Evolutionary conservation across 140 eudicot species (phyloP), one percentile per base, ranked within the genome.

Genomic region (Anethum foeniculum): DNA sequence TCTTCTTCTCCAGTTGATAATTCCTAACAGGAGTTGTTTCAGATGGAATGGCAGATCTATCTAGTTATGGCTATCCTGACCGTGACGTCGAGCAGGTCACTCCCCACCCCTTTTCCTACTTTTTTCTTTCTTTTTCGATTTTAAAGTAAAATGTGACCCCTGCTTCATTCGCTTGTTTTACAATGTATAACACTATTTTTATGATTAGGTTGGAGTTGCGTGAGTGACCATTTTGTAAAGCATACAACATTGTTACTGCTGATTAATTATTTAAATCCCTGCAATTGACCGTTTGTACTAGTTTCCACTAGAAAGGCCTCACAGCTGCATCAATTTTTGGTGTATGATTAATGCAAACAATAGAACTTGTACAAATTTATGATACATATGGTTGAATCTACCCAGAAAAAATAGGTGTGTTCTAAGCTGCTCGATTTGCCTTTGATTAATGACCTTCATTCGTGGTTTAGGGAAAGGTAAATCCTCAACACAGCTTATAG

Each of bases 11-110:
- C 71, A 27, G 71, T 62, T 62, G 36, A 77, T 75, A 77, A 34
- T 76, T 79, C 83, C 86, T 51, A 64, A 80, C 80, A 79, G 74
- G 84, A 75, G 74, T 85, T 76, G 84, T 85, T 87, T 87, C 93
- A 89, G 88, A 93, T 93, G 97, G 96, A 91, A 91, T 94, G 91
- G 91, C 94, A 91, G 94, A 94, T 93, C 96, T 79, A 85, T 87
- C 81, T 91, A 89, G 88, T 86, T 88, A 88, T 85, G 96, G 84
- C 82, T 79, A 82, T 80, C 88, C 84, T 74, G 90, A 88, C 84
- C 97, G 90, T 51, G 90, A 91, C 77, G 78, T 87, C 82, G 90
- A 90, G 52, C 97, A 91, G 92, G 97, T 93, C 65, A 71, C 75
- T 48, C 51, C 23, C 25, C 30, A 7, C 23, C 60, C 41, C 51